These are phyloP conservation scores for Pachysandra terminalis DNA, from an alignment of 164 flowering plant species.

Conservation along the genomic window DNA sequence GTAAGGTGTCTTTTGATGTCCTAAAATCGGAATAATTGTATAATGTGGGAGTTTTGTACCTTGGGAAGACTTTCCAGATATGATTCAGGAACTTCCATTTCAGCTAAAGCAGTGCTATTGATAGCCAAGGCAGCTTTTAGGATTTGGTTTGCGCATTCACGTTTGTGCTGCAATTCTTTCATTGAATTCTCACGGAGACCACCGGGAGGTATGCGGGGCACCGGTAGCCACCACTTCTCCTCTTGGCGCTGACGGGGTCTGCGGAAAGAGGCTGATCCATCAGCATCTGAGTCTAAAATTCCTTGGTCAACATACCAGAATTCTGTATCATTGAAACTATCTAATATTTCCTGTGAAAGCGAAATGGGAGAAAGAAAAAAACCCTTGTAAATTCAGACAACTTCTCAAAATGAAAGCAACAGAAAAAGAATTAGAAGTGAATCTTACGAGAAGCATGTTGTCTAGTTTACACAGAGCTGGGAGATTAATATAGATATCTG, in stretches of 20 bases:
- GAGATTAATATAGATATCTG: slow-evolving; percentile 78
- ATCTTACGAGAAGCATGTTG: slow-evolving; percentile 89
- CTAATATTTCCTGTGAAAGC: slow-evolving; percentile 71
- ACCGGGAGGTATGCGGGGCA: slow-evolving; percentile 73
- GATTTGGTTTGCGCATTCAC: slow-evolving; percentile 85
- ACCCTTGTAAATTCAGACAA: background rate
- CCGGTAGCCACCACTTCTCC: slow-evolving; percentile 99
- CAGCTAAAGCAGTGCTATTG: slow-evolving; percentile 67
- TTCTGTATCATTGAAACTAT: slow-evolving; percentile 64
- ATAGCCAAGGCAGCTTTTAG: slow-evolving; percentile 92
- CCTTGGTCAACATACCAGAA: slow-evolving; percentile 99
- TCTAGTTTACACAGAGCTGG: slow-evolving; percentile 93
- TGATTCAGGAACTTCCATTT: slow-evolving; percentile 94
- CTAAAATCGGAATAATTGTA: background rate
- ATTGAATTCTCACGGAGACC: slow-evolving; percentile 69
- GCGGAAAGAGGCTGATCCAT: slow-evolving; percentile 65
- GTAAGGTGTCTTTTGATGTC: background rate
- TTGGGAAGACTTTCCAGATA: slow-evolving; percentile 87
- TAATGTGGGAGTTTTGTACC: slow-evolving; percentile 32
- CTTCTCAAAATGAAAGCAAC: background rate
- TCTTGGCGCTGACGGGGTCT: slow-evolving; percentile 71
- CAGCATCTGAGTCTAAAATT: slow-evolving; percentile 54
- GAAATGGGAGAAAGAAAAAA: background rate
- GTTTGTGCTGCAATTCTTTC: slow-evolving; percentile 69
- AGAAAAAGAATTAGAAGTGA: background rate